Evolutionary conservation across 176 grass and related monocot species (phyloP), one percentile per base, ranked within the genome.

Genomic region (Rhynchospora breviuscula): DNA sequence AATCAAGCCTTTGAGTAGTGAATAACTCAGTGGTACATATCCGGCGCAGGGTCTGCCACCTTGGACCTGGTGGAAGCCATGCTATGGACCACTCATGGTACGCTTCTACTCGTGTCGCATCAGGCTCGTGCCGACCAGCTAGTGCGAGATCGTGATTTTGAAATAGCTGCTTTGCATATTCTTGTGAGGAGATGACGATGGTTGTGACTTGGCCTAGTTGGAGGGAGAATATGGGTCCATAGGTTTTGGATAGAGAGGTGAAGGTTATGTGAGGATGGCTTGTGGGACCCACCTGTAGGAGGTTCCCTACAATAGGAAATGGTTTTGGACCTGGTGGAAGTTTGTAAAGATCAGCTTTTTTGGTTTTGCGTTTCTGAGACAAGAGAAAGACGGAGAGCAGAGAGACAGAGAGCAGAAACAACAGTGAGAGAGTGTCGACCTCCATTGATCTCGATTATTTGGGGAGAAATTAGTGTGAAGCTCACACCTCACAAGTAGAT

Each of bases 311-410:
- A 10, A 81, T 40, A 0, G 79, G 79, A 63, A 65, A 63, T 65
- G 79, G 79, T 65, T 81, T 81, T 3, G 79, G 79, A 66, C 79
- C 79, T 66, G 79, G 79, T 26, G 79, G 79, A 65, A 81, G 58
- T 31, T 59, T 35, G 65, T 45, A 48, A 4, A 48, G n/a, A n/a
- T n/a, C n/a, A n/a, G n/a, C n/a, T n/a, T n/a, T n/a, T 47, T 29
- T 81, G 2, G n/a, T 31, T 66, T 21, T 81, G 43, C 19, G 17
- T 45, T 81, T 81, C 6, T 45, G 23, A 81, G 22, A 81, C 10
- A 64, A 19, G 79, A 81, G 58, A 72, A 72, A 48, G 44, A 64
- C 25, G 15, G 57, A 62, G 35, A 81, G 43, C 11, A 81, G 35
- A 65, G 35, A 52, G 33, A 81, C 5, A 51, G 60, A 33, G 17